Evolutionary conservation across 306 rosid species (phyloP), one percentile per base, ranked within the genome.

Genomic region (Quercus bicolor): DNA sequence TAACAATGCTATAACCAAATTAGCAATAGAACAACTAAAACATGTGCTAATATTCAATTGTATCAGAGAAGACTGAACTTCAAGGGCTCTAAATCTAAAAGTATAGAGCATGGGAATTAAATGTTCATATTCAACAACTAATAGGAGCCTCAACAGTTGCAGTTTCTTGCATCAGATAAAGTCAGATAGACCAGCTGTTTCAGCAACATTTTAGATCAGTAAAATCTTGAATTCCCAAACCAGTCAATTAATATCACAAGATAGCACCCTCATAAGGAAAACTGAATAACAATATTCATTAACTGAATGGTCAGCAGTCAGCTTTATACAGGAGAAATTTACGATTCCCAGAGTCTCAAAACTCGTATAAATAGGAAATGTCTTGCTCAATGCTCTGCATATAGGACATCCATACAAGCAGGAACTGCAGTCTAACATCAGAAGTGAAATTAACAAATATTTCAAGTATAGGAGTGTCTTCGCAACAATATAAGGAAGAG

Each of bases 321-420:
- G 72, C 72, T 33, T 68, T 71, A 76, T 40, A 78, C 57, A 53
- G 64, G 79, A 77, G 79, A 78, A 65, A 69, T 45, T 78, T 40
- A 66, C 66, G 40, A 74, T 65, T 75, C 79, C 74, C 78, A 70
- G 16, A 62, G 78, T 72, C 64, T 69, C 74, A 74, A 65, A 56
- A 73, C 79, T 77, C 53, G 28, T 55, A 68, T 16, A 73, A 37
- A 76, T 61, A 28, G 69, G 48, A 70, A n/a, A 81, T 76, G 73
- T 80, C 77, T 80, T 77, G 79, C 78, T 68, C 71, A 56, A 77
- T 74, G 65, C 72, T 75, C 82, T 23, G 73, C 66, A 33, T 68
- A 54, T 71, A 77, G 79, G 40, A 21, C 59, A 48, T 79, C 71
- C 56, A 18, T 78, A 59, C 40, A 48, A 62, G 78, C 52, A 74